Evolutionary conservation across 176 grass and related monocot genomes (phyloP), one percentile per base, ranked within the genome.

Genomic region (Oryza nivara): DNA sequence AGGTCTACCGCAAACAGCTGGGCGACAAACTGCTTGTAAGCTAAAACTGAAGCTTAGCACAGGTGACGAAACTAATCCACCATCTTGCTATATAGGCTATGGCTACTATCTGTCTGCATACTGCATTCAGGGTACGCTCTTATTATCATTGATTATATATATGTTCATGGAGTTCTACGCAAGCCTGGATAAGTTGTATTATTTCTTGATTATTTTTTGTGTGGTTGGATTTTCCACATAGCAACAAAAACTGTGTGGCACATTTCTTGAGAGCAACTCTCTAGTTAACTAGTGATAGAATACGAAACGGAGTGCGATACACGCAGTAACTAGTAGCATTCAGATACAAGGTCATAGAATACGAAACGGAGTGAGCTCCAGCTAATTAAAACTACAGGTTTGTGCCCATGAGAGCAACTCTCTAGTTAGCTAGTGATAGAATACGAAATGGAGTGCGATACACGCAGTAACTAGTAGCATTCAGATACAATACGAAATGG

Each of bases 1-100:
- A 98, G 56, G 91, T 98, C 25, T 98, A 98, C 48, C 85, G 87
- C 48, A 98, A 95, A 77, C 93, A 98, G 61, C 80, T 98, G 40
- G 88, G 91, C 7, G 72, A 95, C 67, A 98, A 90, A 36, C 74
- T 98, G 22, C 60, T 88, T 85, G 68, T 94, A 30, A 68, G 48
- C 71, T 88, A 51, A 51, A 9, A 56, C 20, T 15, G 36, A 46
- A n/a, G 54, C 19, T 78, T 0, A n/a, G 4, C 10, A 45, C 6
- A 46, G 64, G 30, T 35, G 65, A 70, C 71, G 7, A 38, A 68
- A 80, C 46, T 14, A 12, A 70, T 26, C 35, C 11, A 41, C 76
- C 49, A 84, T 61, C 30, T 9, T 81, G 40, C 51, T 65, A 44
- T 65, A 44, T 44, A 44, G 43, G 43, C 43, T 44, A 44, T 44